Conservation (phyloP, 2,329 filamentous ascomycete species). For the Pseudocercospora cruenta region DNA sequence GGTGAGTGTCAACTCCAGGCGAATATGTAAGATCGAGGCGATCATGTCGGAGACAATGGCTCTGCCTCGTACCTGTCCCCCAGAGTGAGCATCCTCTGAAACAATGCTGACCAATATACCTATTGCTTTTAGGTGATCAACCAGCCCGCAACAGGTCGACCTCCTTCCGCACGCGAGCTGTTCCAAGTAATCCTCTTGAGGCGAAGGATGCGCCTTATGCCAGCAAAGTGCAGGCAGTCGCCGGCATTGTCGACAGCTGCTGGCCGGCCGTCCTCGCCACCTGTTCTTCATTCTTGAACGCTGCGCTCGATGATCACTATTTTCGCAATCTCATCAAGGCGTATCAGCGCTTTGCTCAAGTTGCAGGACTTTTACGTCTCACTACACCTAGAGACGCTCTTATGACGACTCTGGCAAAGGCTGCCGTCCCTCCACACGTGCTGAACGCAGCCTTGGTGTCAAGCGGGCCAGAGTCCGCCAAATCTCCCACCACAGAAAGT, state of each 20-base stretch:
- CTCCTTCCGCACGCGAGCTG: slow-evolving; percentile 73
- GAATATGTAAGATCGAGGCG: neutral
- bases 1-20: neutral
- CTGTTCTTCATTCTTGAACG: slow-evolving; percentile 92
- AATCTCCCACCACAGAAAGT: slow-evolving; percentile 51
- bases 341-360: slow-evolving; percentile 93
- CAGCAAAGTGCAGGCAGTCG: slow-evolving; percentile 73
- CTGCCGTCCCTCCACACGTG: slow-evolving; percentile 82
- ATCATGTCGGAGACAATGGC: neutral
- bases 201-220: slow-evolving; percentile 73
- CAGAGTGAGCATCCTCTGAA: neutral
- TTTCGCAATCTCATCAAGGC: slow-evolving; percentile 90
- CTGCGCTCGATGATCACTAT: slow-evolving; percentile 87
- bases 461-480: slow-evolving; percentile 29
- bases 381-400: slow-evolving; percentile 90
- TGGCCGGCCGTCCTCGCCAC: slow-evolving; percentile 96
- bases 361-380: slow-evolving; percentile 84
- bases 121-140: slow-evolving; percentile 28
- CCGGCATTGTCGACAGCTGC: slow-evolving; percentile 82
- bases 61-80: neutral
- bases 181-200: slow-evolving; percentile 81
- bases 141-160: slow-evolving; percentile 54
- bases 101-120: slow-evolving; percentile 6
- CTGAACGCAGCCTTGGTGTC: slow-evolving; percentile 43
- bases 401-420: slow-evolving; percentile 89